phyloP scores from a whole-genome alignment of 208 protist genomes.

The Leptomonas pyrrhocoris region DNA sequence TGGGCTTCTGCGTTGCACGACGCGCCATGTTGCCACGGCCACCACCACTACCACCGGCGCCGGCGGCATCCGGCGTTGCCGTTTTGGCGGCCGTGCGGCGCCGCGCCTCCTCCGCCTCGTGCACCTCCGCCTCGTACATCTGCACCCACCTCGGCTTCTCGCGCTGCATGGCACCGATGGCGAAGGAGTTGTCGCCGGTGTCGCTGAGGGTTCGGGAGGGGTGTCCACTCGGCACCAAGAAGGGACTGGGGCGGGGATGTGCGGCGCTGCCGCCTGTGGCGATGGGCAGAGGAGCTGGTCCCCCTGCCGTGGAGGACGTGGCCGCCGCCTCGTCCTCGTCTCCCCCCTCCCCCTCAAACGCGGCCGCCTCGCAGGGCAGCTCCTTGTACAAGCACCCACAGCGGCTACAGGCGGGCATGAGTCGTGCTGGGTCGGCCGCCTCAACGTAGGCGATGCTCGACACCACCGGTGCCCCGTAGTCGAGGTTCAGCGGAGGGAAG shows the following conservation, averaged over 20 bases:
- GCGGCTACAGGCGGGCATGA: conserved; percentile 69
- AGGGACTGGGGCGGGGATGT: no score
- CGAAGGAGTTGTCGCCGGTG: conserved; percentile 1
- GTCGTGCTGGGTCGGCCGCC: conserved; percentile 66
- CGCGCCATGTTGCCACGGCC: background rate
- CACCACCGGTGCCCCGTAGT: conserved; percentile 79
- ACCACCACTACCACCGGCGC: background rate
- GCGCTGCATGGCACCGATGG: conserved; percentile 22
- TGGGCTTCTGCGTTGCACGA: conserved; percentile 15
- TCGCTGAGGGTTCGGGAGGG: conserved; percentile 2
- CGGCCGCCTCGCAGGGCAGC: conserved; percentile 7
- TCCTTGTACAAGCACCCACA: conserved; percentile 78
- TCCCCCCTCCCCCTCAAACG: conserved; percentile 1
- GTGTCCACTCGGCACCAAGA: background rate
- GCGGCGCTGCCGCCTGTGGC: no score
- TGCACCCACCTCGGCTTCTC: conserved; percentile 47
- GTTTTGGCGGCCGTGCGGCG: background rate
- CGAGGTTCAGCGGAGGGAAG: conserved; percentile 78
- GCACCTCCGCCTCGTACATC: conserved; percentile 42
- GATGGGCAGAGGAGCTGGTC: background rate
- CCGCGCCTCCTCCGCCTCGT: conserved; percentile 19
- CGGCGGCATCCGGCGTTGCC: no score
- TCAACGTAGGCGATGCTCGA: conserved; percentile 80
- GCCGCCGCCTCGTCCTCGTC: no score
- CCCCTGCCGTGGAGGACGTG: no score